phyloP scores from a whole-genome alignment of 2,329 filamentous ascomycete species.

The Juglanconis sp. region DNA sequence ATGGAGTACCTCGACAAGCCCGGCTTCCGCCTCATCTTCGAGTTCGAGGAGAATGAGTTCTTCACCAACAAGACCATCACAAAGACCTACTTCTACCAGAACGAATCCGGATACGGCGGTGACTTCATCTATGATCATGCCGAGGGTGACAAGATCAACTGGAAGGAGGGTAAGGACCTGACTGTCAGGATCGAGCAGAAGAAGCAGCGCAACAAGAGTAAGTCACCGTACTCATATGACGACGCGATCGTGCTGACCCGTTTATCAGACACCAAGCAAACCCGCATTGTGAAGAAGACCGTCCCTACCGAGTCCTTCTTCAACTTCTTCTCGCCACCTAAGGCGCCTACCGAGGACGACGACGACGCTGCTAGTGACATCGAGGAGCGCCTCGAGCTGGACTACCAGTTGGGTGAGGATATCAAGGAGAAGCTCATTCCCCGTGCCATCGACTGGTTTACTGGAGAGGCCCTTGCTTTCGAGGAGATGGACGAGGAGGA shows the following conservation, averaged over 20 bases:
- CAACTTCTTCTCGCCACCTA: constrained; percentile 98
- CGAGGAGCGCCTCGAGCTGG: constrained; percentile 94
- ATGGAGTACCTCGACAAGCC: constrained; percentile 99
- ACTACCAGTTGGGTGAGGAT: constrained; percentile 98
- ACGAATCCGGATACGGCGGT: constrained; percentile 95
- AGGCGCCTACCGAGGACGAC: constrained; percentile 72
- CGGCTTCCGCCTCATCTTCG: constrained; percentile 96
- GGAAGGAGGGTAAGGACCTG: constrained; percentile 89
- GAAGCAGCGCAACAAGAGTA: constrained; percentile 99
- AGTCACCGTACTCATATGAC: constrained; percentile 25
- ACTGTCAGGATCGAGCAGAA: constrained; percentile 96
- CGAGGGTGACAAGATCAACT: constrained; percentile 96
- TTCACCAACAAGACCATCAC: constrained; percentile 97
- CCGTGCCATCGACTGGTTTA: constrained; percentile 98
- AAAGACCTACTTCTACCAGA: constrained; percentile 99
- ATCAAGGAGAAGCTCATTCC: constrained; percentile 99
- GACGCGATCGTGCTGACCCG: neutral
- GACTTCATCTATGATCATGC: constrained; percentile 99
- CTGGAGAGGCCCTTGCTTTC: constrained; percentile 92
- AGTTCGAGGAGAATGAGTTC: constrained; percentile 91
- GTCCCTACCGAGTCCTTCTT: constrained; percentile 98
- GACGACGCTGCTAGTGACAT: constrained; percentile 82
- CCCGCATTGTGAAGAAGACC: constrained; percentile 97
- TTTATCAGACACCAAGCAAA: constrained; percentile 89
- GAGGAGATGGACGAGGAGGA: constrained; percentile 88